Percentiles rank a stretch among this genome's conserved stretches.
Conservation (phyloP, 768 basidiomycete genomes). For the Mycena floridula region DNA sequence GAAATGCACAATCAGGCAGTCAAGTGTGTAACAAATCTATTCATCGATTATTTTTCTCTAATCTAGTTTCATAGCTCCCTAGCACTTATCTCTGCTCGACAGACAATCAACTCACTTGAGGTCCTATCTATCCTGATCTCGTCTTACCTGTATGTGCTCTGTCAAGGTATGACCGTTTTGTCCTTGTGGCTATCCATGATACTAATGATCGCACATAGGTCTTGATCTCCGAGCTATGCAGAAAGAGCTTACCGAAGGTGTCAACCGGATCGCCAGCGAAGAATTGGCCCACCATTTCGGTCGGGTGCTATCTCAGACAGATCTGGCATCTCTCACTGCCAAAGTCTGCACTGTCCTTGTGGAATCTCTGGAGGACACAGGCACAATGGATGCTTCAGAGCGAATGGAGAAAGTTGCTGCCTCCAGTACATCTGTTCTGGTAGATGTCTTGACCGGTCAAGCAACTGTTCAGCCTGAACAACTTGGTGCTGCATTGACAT, state of each 20-base stretch:
- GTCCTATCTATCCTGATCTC: slow-evolving; percentile 70
- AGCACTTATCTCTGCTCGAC: slow-evolving; percentile 77
- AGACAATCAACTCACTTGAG: slow-evolving; percentile 72
- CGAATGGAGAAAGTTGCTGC: slow-evolving; percentile 71
- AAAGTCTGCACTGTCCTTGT: slow-evolving; percentile 38
- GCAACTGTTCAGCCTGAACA: slow-evolving; percentile 23
- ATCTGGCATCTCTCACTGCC: slow-evolving; percentile 25
- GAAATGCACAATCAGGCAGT: slow-evolving; percentile 93
- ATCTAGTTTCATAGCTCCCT: slow-evolving; percentile 49
- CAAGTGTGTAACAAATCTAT: slow-evolving; percentile 47
- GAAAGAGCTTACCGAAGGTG: slow-evolving; percentile 48
- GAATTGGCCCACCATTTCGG: slow-evolving; percentile 44
- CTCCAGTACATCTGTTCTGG: slow-evolving; percentile 51
- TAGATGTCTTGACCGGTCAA: slow-evolving; percentile 52
- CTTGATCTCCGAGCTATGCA: slow-evolving; percentile 78
- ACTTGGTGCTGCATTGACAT: slow-evolving; percentile 24
- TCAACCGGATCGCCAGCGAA: slow-evolving; percentile 41
- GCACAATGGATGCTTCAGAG: slow-evolving; percentile 61
- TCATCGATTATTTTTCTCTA: slow-evolving; percentile 3
- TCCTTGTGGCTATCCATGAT: background rate
- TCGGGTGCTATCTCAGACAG: slow-evolving; percentile 25
- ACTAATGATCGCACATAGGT: slow-evolving; percentile 31
- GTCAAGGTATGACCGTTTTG: slow-evolving; percentile 43
- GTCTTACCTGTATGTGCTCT: slow-evolving; percentile 68
- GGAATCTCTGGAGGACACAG: slow-evolving; percentile 55